A percentile compares a stretch with the other conserved stretches of the same genome.
Evolutionary conservation across 2,329 filamentous ascomycete species (phyloP).

Genomic region (Bipolaris gigantea): DNA sequence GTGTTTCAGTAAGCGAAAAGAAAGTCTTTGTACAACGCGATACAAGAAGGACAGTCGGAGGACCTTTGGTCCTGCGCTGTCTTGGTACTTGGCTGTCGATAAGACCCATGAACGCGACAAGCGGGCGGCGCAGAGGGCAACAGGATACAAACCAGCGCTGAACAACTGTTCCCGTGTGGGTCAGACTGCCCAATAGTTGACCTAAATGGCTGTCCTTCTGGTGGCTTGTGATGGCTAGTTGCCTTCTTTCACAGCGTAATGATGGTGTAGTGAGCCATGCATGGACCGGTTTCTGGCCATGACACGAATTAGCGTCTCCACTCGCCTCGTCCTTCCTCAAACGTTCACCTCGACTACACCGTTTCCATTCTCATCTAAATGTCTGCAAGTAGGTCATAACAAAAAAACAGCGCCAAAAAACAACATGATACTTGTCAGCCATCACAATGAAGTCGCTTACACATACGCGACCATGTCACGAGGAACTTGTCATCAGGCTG

Average conservation of each 20-base stretch:
- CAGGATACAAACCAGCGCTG: not conserved
- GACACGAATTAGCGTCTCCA: not conserved
- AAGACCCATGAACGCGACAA: not conserved
- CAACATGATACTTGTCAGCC: not conserved
- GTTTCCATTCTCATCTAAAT: not conserved
- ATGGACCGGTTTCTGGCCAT: conserved; percentile 7
- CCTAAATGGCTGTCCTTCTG: not conserved
- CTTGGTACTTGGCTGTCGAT: not conserved
- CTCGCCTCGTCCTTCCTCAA: not conserved
- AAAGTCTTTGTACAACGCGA: not conserved
- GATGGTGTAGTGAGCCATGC: conserved; percentile 1
- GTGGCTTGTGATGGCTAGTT: conserved; percentile 11
- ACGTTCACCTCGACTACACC: not conserved
- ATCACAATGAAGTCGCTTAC: conserved; percentile 4
- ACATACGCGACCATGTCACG: conserved; percentile 7
- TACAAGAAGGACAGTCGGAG: not conserved
- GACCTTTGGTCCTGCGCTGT: not conserved
- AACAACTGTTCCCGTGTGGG: not conserved
- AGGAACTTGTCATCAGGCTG: conserved; percentile 13
- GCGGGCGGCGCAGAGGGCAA: conserved; percentile 5
- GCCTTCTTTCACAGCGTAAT: conserved; percentile 5
- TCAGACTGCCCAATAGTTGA: not conserved
- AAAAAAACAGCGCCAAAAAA: not conserved
- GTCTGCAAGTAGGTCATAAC: not conserved
- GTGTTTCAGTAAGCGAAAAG: not conserved